phyloP scores from a whole-genome alignment of 2,329 filamentous ascomycete genomes.

The Hysterium pulicare region DNA sequence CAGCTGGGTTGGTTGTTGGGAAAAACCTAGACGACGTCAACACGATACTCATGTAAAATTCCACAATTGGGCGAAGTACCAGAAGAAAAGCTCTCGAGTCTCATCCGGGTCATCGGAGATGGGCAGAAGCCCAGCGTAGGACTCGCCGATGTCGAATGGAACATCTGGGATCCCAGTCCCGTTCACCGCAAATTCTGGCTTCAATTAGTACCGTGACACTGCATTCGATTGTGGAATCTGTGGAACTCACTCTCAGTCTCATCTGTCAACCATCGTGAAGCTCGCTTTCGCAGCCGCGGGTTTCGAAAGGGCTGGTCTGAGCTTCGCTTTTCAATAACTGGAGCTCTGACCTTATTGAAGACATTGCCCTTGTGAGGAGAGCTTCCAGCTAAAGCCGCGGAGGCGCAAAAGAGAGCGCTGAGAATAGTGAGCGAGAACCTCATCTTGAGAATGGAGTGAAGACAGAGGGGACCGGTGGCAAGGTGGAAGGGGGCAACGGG shows the following conservation, averaged over 20 bases:
- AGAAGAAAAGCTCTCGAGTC: constrained; percentile 58
- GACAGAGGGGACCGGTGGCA: background rate
- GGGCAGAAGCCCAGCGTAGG: constrained; percentile 61
- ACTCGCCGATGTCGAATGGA: constrained; percentile 64
- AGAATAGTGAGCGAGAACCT: constrained; percentile 26
- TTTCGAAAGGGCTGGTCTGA: constrained; percentile 27
- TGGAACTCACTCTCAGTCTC: constrained; percentile 28
- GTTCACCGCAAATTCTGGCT: constrained; percentile 61
- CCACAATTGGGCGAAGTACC: constrained; percentile 15
- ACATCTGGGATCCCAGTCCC: constrained; percentile 65
- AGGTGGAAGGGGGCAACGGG: background rate
- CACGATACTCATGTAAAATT: background rate
- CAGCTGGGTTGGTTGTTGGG: constrained; percentile 51
- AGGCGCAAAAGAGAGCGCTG: constrained; percentile 27
- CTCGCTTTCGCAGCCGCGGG: constrained; percentile 32
- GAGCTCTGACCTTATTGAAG: constrained; percentile 20
- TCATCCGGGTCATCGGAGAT: constrained; percentile 52
- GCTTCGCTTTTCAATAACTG: constrained; percentile 25
- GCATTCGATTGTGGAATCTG: too few species aligned
- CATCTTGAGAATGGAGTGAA: constrained; percentile 19
- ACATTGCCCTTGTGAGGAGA: constrained; percentile 24
- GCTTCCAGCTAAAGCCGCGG: constrained; percentile 26
- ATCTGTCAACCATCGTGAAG: constrained; percentile 29
- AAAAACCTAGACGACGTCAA: constrained; percentile 52
- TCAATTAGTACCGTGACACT: too few species aligned